phyloP scores from a whole-genome alignment of 371 early-diverging fungal species.

The Mortierella sp. region DNA sequence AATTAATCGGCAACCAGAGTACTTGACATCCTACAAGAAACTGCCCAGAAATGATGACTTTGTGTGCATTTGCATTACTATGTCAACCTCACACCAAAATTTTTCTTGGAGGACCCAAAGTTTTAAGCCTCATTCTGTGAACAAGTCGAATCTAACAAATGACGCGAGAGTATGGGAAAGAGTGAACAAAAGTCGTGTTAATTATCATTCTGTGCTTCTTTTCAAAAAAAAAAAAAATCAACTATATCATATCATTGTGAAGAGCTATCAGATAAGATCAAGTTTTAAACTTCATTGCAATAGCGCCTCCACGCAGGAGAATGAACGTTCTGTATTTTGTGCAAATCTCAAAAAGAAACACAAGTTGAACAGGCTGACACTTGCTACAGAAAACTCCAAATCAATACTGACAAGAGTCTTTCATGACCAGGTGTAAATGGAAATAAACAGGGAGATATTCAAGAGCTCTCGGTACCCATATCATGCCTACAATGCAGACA shows the following conservation, averaged over 20 bases:
- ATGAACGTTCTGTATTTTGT: background rate
- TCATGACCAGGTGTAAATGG: background rate
- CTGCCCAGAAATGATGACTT: too few relatives aligned
- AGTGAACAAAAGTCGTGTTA: background rate
- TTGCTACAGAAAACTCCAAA: background rate
- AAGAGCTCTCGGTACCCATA: background rate
- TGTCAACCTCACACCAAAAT: too few relatives aligned
- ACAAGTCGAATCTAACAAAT: too few relatives aligned
- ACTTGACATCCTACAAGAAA: too few relatives aligned
- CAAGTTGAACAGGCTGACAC: background rate
- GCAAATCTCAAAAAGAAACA: conserved; percentile 3
- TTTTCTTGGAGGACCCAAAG: too few relatives aligned
- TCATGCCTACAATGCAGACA: conserved; percentile 3
- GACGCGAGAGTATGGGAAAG: too few relatives aligned
- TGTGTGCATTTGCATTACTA: too few relatives aligned
- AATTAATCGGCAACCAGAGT: too few relatives aligned
- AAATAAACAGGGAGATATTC: background rate
- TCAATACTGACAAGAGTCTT: too few relatives aligned
- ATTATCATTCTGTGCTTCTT: background rate
- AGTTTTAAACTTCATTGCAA: conserved; percentile 52
- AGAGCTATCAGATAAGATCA: conserved; percentile 51
- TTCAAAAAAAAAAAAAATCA: background rate
- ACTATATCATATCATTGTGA: background rate
- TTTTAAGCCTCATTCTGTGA: too few relatives aligned
- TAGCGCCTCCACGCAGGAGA: conserved; percentile 11